Evolutionary conservation across 164 flowering plant genomes (phyloP).

Genomic region (Annona cherimola): DNA sequence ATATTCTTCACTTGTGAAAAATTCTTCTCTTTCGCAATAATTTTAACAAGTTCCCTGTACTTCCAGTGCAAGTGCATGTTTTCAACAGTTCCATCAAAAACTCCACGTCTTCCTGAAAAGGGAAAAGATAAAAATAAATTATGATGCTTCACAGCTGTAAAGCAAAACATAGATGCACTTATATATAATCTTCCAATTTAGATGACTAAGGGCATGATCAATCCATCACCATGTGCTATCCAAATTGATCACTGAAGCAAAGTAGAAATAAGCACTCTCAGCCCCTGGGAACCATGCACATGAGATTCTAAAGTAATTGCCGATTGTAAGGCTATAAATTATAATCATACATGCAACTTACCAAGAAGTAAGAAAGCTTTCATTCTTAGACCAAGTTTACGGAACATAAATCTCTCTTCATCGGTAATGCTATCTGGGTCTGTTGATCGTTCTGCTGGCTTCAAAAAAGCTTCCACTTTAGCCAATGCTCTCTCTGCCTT

Average conservation of each 20-base stretch:
- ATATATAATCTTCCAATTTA: neutral
- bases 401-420: constrained; percentile 94
- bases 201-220: neutral
- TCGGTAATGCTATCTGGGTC: constrained; percentile 83
- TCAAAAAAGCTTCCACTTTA: constrained; percentile 72
- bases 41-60: constrained; percentile 83
- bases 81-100: constrained; percentile 95
- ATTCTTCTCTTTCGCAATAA: constrained; percentile 57
- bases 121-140: neutral
- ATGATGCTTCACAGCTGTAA: neutral
- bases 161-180: neutral
- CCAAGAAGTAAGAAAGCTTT: constrained; percentile 92
- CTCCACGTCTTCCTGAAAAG: constrained; percentile 86
- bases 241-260: neutral
- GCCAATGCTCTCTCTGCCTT: constrained; percentile 67
- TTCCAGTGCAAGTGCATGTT: constrained; percentile 99
- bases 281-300: neutral
- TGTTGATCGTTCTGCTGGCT: constrained; percentile 47
- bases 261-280: neutral
- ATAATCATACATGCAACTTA: constrained; percentile 18
- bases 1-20: constrained; percentile 67
- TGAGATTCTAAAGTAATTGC: neutral
- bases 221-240: neutral
- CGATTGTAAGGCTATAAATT: neutral
- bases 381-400: constrained; percentile 91